Evolutionary conservation across 2,329 filamentous ascomycete species (phyloP), one percentile per base, ranked within the genome.

Genomic region (Aureobasidium sp.): DNA sequence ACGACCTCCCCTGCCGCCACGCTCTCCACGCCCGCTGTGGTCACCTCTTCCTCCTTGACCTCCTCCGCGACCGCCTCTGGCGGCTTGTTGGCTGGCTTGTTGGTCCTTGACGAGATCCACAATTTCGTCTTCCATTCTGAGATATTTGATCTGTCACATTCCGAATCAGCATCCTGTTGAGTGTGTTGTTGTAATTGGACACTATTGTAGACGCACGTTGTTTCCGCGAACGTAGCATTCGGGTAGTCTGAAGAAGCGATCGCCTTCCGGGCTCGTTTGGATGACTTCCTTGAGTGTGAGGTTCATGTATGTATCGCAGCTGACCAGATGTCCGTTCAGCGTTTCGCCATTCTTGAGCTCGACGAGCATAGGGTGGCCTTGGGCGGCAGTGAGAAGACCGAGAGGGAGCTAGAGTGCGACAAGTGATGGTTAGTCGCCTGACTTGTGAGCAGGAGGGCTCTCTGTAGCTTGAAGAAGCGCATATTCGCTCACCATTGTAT

Each of bases 241-340:
- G 39, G 91, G 87, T 76, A 99, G 79, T 71, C 91, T 84, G 75
- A 91, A 88, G 76, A 99, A 99, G 73, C 89, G 92, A 76, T 97
- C 92, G 65, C 91, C 94, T 71, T 97, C 93, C 27, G 93, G 87
- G 73, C 89, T 96, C 19, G 94, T 97, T 77, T 97, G 93, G 39
- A 97, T 90, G 24, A 99, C 95, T 75, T 97, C 94, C 76, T 94
- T 96, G 67, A 99, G 78, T 2, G 93, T 97, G 69, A 99, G 80
- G 78, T 99, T 99, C 94, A 99, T 99, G 91, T 94, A 99, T 53
- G 93, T 99, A 76, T 99, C 94, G 85, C 93, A 99, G 75, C 88
- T 91, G 75, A 97, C 89, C 63, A 99, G 81, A 72, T 97, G 91
- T 66, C 94, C 94, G 78, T 97, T 99, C 64, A 99, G 84, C 0